These are phyloP conservation scores for Vanderwaltozyma verrucispora DNA, from an alignment of 805 yeast species.

Conservation along the genomic window DNA sequence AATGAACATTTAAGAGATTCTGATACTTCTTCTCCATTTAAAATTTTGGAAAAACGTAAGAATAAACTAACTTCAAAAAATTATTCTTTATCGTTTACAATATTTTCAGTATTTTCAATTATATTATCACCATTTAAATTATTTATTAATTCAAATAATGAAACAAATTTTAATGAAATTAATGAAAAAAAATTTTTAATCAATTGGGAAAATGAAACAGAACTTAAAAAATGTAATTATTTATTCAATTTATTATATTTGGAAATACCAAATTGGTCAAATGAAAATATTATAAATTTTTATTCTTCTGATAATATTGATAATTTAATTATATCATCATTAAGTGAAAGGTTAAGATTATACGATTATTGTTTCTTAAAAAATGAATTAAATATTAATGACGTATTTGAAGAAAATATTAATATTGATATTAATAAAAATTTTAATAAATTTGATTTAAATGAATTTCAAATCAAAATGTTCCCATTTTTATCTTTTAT, in stretches of 20 bases:
- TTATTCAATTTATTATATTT: slow-evolving; percentile 13
- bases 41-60: neutral
- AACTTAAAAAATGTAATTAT: slow-evolving; percentile 13
- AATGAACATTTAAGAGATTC: neutral
- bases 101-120: no score
- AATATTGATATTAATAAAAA: neutral
- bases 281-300: slow-evolving; percentile 9
- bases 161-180: neutral
- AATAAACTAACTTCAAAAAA: neutral
- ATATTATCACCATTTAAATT: no score
- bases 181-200: neutral
- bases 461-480: slow-evolving; percentile 16
- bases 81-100: no score
- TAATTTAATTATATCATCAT: slow-evolving; percentile 10
- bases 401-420: slow-evolving; percentile 4
- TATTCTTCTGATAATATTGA: slow-evolving; percentile 13
- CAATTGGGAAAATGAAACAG: neutral
- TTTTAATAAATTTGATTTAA: neutral
- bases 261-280: slow-evolving; percentile 15
- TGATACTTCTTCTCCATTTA: neutral
- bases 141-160: neutral
- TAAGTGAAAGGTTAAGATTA: slow-evolving; percentile 21
- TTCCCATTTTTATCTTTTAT: slow-evolving; percentile 15
- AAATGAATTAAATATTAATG: slow-evolving; percentile 6
- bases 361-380: slow-evolving; percentile 22